Evolutionary conservation across 1,139 yeast species (phyloP).

Genomic region (Candida glucosophila): DNA sequence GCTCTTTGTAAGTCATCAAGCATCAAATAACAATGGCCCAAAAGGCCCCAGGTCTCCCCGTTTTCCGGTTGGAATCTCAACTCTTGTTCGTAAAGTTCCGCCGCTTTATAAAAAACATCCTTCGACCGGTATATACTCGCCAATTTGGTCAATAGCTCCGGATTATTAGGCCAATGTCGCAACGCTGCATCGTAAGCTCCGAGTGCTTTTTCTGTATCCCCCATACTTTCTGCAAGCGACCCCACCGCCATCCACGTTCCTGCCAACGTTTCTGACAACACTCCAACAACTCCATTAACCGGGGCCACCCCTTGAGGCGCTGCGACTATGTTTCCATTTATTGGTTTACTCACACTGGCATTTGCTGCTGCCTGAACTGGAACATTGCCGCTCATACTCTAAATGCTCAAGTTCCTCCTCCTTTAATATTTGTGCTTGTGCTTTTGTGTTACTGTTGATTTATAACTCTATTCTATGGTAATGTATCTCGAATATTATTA

Average conservation of each 20-base stretch:
- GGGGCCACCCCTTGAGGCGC: slow-evolving; percentile 8
- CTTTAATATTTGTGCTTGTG: too few relatives aligned
- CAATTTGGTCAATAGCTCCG: slow-evolving; percentile 74
- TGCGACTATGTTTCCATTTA: slow-evolving; percentile 9
- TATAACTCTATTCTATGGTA: too few relatives aligned
- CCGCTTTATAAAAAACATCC: slow-evolving; percentile 88
- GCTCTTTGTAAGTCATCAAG: slow-evolving; percentile 93
- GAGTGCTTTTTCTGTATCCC: slow-evolving; percentile 84
- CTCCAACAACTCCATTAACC: slow-evolving; percentile 8
- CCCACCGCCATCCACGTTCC: slow-evolving; percentile 94
- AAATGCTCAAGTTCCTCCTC: too few relatives aligned
- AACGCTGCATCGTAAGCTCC: slow-evolving; percentile 86
- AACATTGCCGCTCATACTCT: too few relatives aligned
- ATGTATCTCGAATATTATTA: too few relatives aligned
- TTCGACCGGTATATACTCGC: slow-evolving; percentile 85
- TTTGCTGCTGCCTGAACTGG: slow-evolving; percentile 13
- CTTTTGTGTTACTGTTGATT: too few relatives aligned
- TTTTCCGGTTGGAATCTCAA: slow-evolving; percentile 74
- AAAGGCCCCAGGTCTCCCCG: slow-evolving; percentile 95
- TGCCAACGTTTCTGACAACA: slow-evolving; percentile 61
- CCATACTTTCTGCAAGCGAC: slow-evolving; percentile 80
- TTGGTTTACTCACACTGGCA: slow-evolving; percentile 8
- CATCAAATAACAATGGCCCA: slow-evolving; percentile 96
- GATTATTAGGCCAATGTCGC: slow-evolving; percentile 76
- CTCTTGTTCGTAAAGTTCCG: slow-evolving; percentile 86